Base-by-base conservation (phyloP, 78 protist genomes). In the Pelomyxa schiedti region DNA sequence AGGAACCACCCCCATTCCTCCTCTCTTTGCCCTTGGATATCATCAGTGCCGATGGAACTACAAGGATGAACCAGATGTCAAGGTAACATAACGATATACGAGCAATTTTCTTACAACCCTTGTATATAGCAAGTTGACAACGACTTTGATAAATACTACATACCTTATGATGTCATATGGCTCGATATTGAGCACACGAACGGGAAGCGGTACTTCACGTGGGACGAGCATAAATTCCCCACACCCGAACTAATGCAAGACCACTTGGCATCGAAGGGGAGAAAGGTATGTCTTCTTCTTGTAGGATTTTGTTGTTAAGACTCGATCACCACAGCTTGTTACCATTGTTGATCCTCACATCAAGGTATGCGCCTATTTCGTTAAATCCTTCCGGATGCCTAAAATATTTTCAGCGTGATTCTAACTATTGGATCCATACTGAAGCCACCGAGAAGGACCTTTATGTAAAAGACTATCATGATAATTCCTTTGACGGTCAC, bases 1-100 rank as follows among this genome's bases (percentile, higher is more conserved):
- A 7, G 99, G 99, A 22, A 64, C 67, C 8, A 52, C 95, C 6
- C 58, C 78, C 32, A 70, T 97, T 36, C 99, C 99, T 16, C 98
- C 90, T 29, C n/a, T 75, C 65, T 94, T 89, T 38, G 0, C 97
- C 3, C 69, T 97, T 1, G 99, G 94, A 8, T 96, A 95, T 77
- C 99, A 98, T 83, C 99, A 98, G 88, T 97, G 97, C 74, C 85
- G 98, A 32, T 98, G 99, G 99, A 96, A 98, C 80, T 98, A 96
- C 84, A 79, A 86, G 41, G 77, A 84, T 63, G 73, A 88, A 64
- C 84, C 35, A 1, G 43, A 38, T 63, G 7, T 5, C 7, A 47
- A 6, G 36, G 37, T n/a, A n/a, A n/a, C n/a, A n/a, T n/a, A n/a
- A n/a, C n/a, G n/a, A n/a, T n/a, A n/a, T n/a, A n/a, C n/a, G n/a